Evolutionary conservation across 176 grass and related monocot genomes (phyloP).

Genomic region (Aechmea fasciata): DNA sequence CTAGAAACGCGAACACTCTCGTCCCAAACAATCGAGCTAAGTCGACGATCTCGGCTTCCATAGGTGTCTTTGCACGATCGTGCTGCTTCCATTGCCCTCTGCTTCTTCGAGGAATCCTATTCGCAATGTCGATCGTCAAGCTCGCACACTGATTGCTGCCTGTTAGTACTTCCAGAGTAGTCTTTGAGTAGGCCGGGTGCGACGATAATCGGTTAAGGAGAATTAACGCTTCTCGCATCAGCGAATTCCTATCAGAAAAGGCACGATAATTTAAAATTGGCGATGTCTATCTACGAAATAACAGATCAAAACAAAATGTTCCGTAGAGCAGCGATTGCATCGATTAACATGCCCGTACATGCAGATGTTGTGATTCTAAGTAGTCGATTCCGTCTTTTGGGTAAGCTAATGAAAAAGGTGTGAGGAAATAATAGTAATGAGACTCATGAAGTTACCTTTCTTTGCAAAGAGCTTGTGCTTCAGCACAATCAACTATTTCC

Average conservation of each 20-base stretch:
- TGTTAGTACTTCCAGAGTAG: conserved; percentile 57
- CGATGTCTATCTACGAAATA: not conserved
- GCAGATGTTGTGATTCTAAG: too few species aligned
- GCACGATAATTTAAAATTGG: not conserved
- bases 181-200: conserved; percentile 56
- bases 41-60: conserved; percentile 48
- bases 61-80: conserved; percentile 21
- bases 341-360: too few species aligned
- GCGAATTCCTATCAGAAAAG: conserved; percentile 32
- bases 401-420: too few species aligned
- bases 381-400: too few species aligned
- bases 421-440: not conserved
- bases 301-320: not conserved
- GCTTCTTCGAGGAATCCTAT: conserved; percentile 40
- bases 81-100: conserved; percentile 8
- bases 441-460: conserved; percentile 44
- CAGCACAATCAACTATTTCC: conserved; percentile 14
- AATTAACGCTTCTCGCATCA: conserved; percentile 79
- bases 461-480: conserved; percentile 29
- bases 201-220: conserved; percentile 79
- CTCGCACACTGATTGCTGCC: conserved; percentile 37
- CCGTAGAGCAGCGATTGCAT: not conserved
- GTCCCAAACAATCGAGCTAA: conserved; percentile 48
- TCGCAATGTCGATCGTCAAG: conserved; percentile 57
- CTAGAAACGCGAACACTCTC: conserved; percentile 49